A percentile compares a stretch with the other conserved stretches of the same genome.
Evolutionary conservation across 148 eudicot species (phyloP).

Genomic region (Mesembryanthemum crystallinum): DNA sequence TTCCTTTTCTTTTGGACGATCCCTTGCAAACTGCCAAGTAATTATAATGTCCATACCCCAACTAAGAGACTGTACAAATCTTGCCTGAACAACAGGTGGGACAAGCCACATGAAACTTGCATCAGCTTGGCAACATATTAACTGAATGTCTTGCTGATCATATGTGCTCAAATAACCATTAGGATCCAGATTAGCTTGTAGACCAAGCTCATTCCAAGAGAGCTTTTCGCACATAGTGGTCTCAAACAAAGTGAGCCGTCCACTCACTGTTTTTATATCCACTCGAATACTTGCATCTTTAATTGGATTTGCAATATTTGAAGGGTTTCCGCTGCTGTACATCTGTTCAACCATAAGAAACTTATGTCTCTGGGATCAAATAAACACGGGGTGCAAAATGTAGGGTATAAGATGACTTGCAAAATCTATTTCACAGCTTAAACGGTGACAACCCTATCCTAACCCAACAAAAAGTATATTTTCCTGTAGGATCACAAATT

Average conservation of each 20-base stretch:
- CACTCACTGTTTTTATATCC: slow-evolving; percentile 59
- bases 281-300: slow-evolving; percentile 74
- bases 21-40: slow-evolving; percentile 67
- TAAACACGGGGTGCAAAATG: not conserved
- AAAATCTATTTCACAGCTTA: not conserved
- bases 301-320: slow-evolving; percentile 78
- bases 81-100: slow-evolving; percentile 56
- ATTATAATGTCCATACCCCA: slow-evolving; percentile 40
- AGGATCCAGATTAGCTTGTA: slow-evolving; percentile 40
- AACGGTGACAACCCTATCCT: not conserved
- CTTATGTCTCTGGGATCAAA: not conserved
- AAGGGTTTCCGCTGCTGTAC: slow-evolving; percentile 90
- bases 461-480: not conserved
- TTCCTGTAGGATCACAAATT: not conserved
- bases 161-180: slow-evolving; percentile 49
- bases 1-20: slow-evolving; percentile 76
- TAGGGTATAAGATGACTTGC: not conserved
- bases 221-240: slow-evolving; percentile 61
- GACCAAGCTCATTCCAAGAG: slow-evolving; percentile 41
- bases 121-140: slow-evolving; percentile 72
- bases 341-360: slow-evolving; percentile 41
- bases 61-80: slow-evolving; percentile 46
- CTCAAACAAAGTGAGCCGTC: slow-evolving; percentile 62
- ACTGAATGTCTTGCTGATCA: slow-evolving; percentile 55
- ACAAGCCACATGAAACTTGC: slow-evolving; percentile 69